Percentiles rank a stretch among this genome's conserved stretches.
These are phyloP conservation scores for Metschnikowia lochheadii DNA, from an alignment of 805 yeast species.

Conservation along the genomic window DNA sequence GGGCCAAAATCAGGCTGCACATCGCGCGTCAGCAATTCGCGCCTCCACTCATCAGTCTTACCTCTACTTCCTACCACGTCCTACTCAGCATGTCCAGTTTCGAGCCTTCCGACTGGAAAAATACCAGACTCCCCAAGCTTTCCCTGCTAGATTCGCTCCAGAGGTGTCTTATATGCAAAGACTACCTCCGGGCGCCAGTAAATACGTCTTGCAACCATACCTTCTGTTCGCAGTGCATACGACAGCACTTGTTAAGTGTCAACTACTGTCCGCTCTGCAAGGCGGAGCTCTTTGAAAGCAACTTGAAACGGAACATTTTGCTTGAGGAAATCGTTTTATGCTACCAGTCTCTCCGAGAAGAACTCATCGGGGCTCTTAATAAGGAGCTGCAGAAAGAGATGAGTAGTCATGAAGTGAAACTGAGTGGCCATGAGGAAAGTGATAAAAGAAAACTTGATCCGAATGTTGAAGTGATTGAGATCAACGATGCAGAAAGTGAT, in stretches of 20 bases:
- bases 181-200: constrained; percentile 73
- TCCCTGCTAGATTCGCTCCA: constrained; percentile 63
- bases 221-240: constrained; percentile 82
- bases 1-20: not conserved
- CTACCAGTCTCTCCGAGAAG: constrained; percentile 27
- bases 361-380: constrained; percentile 10
- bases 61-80: not conserved
- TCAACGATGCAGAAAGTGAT: constrained; percentile 11
- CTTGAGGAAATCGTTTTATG: constrained; percentile 68
- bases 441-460: no score
- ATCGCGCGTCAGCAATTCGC: constrained; percentile 4
- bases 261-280: constrained; percentile 77
- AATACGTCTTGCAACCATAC: constrained; percentile 83
- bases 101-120: constrained; percentile 72
- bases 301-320: constrained; percentile 58
- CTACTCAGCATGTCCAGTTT: constrained; percentile 4
- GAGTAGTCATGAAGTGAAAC: no score
- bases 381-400: not conserved
- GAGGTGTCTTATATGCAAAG: constrained; percentile 87
- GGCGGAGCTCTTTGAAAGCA: constrained; percentile 64
- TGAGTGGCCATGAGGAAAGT: no score
- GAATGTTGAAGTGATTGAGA: constrained; percentile 15
- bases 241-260: constrained; percentile 59
- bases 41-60: not conserved
- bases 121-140: constrained; percentile 51